Percentiles rank a stretch among this genome's conserved stretches.
Evolutionary conservation across 495 filamentous ascomycete species (phyloP).

Genomic region (Xylaria acuta): DNA sequence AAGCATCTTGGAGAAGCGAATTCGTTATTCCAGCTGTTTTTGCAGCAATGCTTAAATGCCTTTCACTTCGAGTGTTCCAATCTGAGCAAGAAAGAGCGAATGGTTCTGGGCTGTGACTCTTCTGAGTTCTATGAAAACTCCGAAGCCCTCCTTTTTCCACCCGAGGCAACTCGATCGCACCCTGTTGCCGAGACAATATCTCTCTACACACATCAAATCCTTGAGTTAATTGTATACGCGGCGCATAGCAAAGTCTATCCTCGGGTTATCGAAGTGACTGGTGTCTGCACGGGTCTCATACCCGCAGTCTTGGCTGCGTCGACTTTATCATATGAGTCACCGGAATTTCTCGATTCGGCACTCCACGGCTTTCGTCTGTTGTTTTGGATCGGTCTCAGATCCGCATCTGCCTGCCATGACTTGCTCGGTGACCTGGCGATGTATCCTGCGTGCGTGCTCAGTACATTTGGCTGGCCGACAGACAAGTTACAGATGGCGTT

Average conservation of each 20-base stretch:
- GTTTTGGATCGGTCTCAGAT: slow-evolving; percentile 27
- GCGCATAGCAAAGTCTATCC: not conserved
- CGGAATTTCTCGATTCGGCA: slow-evolving; percentile 16
- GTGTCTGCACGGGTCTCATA: slow-evolving; percentile 27
- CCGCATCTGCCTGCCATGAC: slow-evolving; percentile 1
- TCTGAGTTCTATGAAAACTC: slow-evolving; percentile 16
- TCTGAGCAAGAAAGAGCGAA: not conserved
- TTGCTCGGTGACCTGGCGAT: not conserved
- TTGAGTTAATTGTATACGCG: slow-evolving; percentile 21
- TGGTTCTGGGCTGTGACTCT: slow-evolving; percentile 13
- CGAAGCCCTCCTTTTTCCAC: slow-evolving; percentile 19
- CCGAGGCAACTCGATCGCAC: slow-evolving; percentile 18
- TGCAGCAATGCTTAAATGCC: slow-evolving; percentile 11
- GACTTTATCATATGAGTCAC: slow-evolving; percentile 20
- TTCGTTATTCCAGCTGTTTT: not conserved
- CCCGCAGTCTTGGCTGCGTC: slow-evolving; percentile 22
- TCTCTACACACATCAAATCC: slow-evolving; percentile 26
- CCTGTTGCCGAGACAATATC: slow-evolving; percentile 24
- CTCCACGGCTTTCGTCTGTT: slow-evolving; percentile 22
- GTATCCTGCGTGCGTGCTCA: not conserved
- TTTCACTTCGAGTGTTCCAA: not conserved
- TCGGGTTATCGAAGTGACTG: slow-evolving; percentile 22
- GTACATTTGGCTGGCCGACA: slow-evolving; percentile 11
- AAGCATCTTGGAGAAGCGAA: slow-evolving; percentile 6
- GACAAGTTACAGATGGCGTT: not conserved